Evolutionary conservation across 2,329 filamentous ascomycete genomes (phyloP), one percentile per base, ranked within the genome.

Genomic region (Coccinonectria pachysandricola): DNA sequence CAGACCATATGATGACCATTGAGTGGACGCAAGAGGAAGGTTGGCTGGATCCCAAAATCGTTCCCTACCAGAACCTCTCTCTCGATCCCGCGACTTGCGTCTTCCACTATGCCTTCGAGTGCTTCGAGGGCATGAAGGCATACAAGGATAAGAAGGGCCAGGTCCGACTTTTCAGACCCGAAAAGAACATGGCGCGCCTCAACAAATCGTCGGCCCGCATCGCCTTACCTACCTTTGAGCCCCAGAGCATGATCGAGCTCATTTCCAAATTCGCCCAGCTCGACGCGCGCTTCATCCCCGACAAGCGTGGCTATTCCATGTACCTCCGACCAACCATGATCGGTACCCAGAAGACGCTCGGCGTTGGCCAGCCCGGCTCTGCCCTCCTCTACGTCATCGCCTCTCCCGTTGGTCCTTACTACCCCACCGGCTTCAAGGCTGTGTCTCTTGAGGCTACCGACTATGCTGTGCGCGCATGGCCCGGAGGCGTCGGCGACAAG

Each of bases 51-150:
- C 84, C 88, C 31, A 69, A 74, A 40, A 96, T 98, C 52, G 77
- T 73, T 11, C 91, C 91, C 12, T 96, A 96, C 67, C 86, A 95
- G 60, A 95, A 95, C 62, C 82, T 98, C 45, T 88, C 83, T 23
- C 79, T 98, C 46, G 91, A 96, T 57, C 91, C 91, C 14, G 85
- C 91, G 21, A 91, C 85, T 17, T 96, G 87, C 62, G 91, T 96
- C 37, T 88, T 98, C 62, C 91, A 98, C 71, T 98, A 98, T 60
- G 91, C 85, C 24, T 96, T 96, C 52, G 84, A 92, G 59, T 91
- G 82, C 56, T 98, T 98, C 59, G 91, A 98, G 65, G 91, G 91
- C 44, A 94, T 96, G 86, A 98, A 98, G 67, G 91, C 91, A 34
- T 98, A 98, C 71, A 92, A 88, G 59, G 85, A 93, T 62, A 74